Evolutionary conservation across 78 protist genomes (phyloP).

Genomic region (Dictyostelium capitatum): DNA sequence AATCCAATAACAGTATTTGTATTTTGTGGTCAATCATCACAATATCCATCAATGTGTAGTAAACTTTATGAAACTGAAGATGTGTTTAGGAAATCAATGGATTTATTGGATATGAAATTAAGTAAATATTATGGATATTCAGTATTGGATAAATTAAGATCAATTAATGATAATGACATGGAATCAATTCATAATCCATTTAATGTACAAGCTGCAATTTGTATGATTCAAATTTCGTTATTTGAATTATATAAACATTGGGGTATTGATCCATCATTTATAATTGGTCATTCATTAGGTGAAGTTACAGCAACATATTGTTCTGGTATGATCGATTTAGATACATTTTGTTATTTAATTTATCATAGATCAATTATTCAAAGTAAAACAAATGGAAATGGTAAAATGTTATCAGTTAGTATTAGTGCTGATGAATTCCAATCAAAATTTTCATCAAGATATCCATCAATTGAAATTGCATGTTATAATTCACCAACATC

Average conservation of each 20-base stretch:
- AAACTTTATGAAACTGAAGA: constrained; percentile 7
- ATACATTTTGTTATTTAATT: not conserved
- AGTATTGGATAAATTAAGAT: constrained; percentile 33
- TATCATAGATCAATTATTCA: not conserved
- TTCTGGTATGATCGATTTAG: constrained; percentile 23
- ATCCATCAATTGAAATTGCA: constrained; percentile 10
- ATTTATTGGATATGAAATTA: constrained; percentile 12
- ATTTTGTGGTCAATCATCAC: constrained; percentile 81
- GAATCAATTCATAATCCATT: constrained; percentile 12
- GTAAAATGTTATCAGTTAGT: constrained; percentile 13
- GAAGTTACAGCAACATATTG: constrained; percentile 10
- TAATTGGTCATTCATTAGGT: constrained; percentile 67
- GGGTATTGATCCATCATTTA: constrained; percentile 54
- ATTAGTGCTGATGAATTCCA: not conserved
- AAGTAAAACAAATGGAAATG: constrained; percentile 4
- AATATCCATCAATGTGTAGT: constrained; percentile 49
- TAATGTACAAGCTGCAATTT: constrained; percentile 56
- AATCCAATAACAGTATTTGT: constrained; percentile 32
- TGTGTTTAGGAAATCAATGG: not conserved
- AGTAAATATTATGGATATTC: constrained; percentile 10
- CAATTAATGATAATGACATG: constrained; percentile 23
- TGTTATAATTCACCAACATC: constrained; percentile 22
- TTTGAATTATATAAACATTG: constrained; percentile 26
- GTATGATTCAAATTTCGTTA: constrained; percentile 46
- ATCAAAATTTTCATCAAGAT: not conserved